phyloP scores from a whole-genome alignment of 73 alveolate species.

The Loxodes magnus region DNA sequence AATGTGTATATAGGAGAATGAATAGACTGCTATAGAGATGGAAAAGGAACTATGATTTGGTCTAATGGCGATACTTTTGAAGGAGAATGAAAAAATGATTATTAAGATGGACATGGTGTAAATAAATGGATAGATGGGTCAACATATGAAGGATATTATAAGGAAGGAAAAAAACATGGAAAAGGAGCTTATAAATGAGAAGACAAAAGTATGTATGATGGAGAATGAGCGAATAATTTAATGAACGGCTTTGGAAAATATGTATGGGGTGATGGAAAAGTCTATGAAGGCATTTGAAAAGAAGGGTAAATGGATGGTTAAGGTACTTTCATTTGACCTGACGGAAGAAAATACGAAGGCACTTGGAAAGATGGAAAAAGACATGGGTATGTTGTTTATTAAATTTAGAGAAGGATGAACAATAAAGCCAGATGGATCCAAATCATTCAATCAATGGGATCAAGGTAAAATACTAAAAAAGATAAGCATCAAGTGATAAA shows the following conservation, averaged over 20 bases:
- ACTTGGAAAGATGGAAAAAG: constrained; percentile 54
- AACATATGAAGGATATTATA: constrained; percentile 59
- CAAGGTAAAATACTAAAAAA: too few species aligned
- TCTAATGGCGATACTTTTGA: constrained; percentile 1
- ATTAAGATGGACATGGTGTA: neutral
- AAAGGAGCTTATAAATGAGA: constrained; percentile 18
- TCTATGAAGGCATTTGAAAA: constrained; percentile 55
- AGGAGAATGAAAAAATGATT: constrained; percentile 6
- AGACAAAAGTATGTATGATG: constrained; percentile 1
- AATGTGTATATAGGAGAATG: constrained; percentile 5
- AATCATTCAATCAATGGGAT: too few species aligned
- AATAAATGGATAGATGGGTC: constrained; percentile 55
- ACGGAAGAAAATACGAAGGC: constrained; percentile 52
- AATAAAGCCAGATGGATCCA: too few species aligned
- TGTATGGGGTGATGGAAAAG: constrained; percentile 24
- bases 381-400: constrained; percentile 79
- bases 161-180: constrained; percentile 46
- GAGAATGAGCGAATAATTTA: constrained; percentile 12
- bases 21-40: constrained; percentile 4
- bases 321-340: constrained; percentile 72
- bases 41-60: constrained; percentile 10
- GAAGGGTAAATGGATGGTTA: constrained; percentile 47
- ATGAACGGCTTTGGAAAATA: constrained; percentile 13
- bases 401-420: too few species aligned
- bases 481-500: too few species aligned